Base-by-base conservation (phyloP, 345 rosid genomes). In the Bruguiera parviflora region DNA sequence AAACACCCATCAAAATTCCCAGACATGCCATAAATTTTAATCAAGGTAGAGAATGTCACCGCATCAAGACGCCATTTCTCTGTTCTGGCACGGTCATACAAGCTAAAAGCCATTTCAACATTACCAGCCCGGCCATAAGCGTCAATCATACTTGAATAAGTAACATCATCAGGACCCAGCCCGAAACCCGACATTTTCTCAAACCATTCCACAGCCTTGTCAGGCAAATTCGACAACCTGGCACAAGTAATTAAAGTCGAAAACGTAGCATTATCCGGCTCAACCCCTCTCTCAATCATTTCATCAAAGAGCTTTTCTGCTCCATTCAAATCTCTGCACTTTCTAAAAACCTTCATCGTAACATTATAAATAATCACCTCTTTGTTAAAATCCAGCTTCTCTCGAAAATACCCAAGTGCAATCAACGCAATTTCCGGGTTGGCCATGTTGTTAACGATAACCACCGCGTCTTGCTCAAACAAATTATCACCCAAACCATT, bases 1-100 rank as follows among this genome's bases (percentile, higher is more conserved):
- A 89, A 85, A 80, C 96, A 91, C n/a, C 97, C 97, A 70, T 91
- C 97, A 63, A 77, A 91, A 75, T 95, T 89, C 59, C 88, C 88
- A 1, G 85, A 59, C 37, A 66, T 62, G 63, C 86, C 86, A 68
- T 87, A 84, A 31, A 91, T 84, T 68, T 79, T 91, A 74, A 95
- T 91, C 87, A 91, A 83, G 16, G 96, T 87, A 0, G 90, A 78
- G 70, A 91, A 89, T 0, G 97, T 83, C 53, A 80, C 80, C 0
- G 83, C 70, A 78, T 86, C 95, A 7, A 94, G 78, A 7, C 84
- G 85, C 97, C 97, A 94, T 57, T 88, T 89, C 75, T 87, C 96
- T 0, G 88, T 81, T 76, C 96, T 89, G 4, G 97, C 95, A 56
- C 91, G 92, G 71, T 94, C 98, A 77, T 94, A 94, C 83, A 94